These are phyloP conservation scores for Saturnispora dispora DNA, from an alignment of 805 yeast genomes.

Conservation along the genomic window DNA sequence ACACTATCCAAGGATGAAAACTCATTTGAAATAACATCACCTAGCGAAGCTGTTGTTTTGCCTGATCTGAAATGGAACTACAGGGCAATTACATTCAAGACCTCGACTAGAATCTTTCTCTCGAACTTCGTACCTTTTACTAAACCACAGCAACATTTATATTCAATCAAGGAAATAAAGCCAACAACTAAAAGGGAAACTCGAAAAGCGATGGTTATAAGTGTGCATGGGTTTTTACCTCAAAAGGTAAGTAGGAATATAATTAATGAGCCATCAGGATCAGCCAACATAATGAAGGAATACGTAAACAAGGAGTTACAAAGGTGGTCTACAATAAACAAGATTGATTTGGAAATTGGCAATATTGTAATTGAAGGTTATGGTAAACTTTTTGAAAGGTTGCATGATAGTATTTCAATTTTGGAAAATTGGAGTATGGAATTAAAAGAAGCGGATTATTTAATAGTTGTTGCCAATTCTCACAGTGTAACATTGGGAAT, in stretches of 20 bases:
- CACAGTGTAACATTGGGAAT: slow-evolving; percentile 91
- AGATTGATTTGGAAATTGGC: slow-evolving; percentile 46
- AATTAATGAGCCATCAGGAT: slow-evolving; percentile 89
- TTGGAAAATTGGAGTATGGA: slow-evolving; percentile 59
- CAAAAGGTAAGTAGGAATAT: slow-evolving; percentile 71
- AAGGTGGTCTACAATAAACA: slow-evolving; percentile 45
- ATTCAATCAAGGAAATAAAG: slow-evolving; percentile 13
- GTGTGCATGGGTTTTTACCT: slow-evolving; percentile 94
- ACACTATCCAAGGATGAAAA: neutral
- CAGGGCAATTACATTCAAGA: slow-evolving; percentile 21
- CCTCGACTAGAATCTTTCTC: slow-evolving; percentile 19
- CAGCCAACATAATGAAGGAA: slow-evolving; percentile 70
- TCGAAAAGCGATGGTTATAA: slow-evolving; percentile 67
- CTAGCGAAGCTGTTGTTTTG: slow-evolving; percentile 16
- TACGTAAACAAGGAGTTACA: slow-evolving; percentile 69
- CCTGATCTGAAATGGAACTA: slow-evolving; percentile 23
- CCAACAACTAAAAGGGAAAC: neutral
- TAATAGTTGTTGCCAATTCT: slow-evolving; percentile 82
- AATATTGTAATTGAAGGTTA: slow-evolving; percentile 88
- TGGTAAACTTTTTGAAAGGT: slow-evolving; percentile 80
- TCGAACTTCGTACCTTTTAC: slow-evolving; percentile 17
- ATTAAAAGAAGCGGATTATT: slow-evolving; percentile 55
- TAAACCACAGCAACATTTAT: slow-evolving; percentile 26
- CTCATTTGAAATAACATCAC: neutral
- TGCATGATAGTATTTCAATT: slow-evolving; percentile 59